Base-by-base conservation (phyloP, 2,329 filamentous ascomycete genomes). In the Penicillium aurantiogriseum region DNA sequence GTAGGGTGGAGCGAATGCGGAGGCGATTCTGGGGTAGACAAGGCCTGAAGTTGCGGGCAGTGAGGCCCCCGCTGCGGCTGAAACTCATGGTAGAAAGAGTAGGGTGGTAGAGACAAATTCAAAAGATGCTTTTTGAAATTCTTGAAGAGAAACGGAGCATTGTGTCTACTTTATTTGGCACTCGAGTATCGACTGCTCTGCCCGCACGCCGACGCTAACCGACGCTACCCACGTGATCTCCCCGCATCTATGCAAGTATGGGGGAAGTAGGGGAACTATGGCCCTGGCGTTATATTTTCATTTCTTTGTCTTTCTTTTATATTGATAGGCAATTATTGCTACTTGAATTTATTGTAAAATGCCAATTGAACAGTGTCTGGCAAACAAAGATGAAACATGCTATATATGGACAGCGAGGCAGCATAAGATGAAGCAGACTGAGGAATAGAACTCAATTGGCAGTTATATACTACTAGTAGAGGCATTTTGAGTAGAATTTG, bases 31-130 rank as follows among this genome's bases (percentile, higher is more conserved):
- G 61, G 62, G 63, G 64, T 64, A 65, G 65, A 54, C 56, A 63
- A 44, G 65, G 60, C 33, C 63, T 64, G 57, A 72, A 60, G 63
- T 66, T 63, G 53, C 65, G 58, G 59, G 65, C 61, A 51, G 76
- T 56, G 54, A 64, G 64, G 35, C 66, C 58, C 62, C 69, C 68
- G 44, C 65, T 69, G 54, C 70, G 71, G 57, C 74, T 57, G 53
- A 71, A 47, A 53, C 60, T 70, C 72, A 74, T 74, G 39, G 47
- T 67, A 19, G 39, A 55, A 38, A n/a, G 3, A 10, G 40, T 10
- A 42, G 6, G 31, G 21, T 44, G 45, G n/a, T 35, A 39, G 33
- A 46, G 36, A 45, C 9, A 56, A 43, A 47, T 25, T n/a, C 11
- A 35, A 45, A 21, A 29, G 45, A 54, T 44, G 35, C 21, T 38